Evolutionary conservation across 1,284 basidiomycete genomes (phyloP).

Genomic region (Xerocomus minutiporus): DNA sequence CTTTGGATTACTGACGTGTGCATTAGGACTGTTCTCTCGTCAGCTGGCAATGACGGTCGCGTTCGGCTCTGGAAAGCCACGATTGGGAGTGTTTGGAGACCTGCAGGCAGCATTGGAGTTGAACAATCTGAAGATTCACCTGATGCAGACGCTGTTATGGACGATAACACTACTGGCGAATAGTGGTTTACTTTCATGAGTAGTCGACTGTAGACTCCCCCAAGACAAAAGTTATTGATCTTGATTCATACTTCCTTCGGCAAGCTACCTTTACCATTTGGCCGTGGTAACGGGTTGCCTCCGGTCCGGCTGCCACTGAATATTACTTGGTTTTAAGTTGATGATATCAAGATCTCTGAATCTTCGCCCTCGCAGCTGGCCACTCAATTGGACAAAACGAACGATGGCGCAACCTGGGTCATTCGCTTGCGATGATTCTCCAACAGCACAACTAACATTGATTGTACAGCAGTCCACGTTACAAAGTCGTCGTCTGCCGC

Average conservation of each 20-base stretch:
- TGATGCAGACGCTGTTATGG: conserved; percentile 32
- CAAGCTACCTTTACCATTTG: neutral
- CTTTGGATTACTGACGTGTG: conserved; percentile 7
- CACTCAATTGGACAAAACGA: neutral
- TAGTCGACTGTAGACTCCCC: neutral
- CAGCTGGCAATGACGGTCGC: conserved; percentile 84
- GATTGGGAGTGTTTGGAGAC: conserved; percentile 67
- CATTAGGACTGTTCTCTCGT: conserved; percentile 79
- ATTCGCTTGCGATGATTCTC: conserved; percentile 13
- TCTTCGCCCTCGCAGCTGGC: neutral
- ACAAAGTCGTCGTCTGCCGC: conserved; percentile 65
- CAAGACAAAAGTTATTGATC: neutral
- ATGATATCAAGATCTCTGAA: neutral
- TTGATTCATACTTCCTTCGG: neutral
- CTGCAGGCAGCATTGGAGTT: conserved; percentile 73
- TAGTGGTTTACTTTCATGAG: conserved; percentile 6
- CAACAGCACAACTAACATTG: conserved; percentile 33
- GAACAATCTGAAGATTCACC: conserved; percentile 64
- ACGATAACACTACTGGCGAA: conserved; percentile 25
- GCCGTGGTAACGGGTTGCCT: neutral
- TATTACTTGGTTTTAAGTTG: neutral
- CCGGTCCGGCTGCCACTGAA: neutral
- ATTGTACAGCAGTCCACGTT: conserved; percentile 27
- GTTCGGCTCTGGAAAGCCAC: conserved; percentile 87
- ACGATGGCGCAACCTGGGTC: conserved; percentile 32